phyloP scores from a whole-genome alignment of 805 yeast genomes.

The Candida boleticola region DNA sequence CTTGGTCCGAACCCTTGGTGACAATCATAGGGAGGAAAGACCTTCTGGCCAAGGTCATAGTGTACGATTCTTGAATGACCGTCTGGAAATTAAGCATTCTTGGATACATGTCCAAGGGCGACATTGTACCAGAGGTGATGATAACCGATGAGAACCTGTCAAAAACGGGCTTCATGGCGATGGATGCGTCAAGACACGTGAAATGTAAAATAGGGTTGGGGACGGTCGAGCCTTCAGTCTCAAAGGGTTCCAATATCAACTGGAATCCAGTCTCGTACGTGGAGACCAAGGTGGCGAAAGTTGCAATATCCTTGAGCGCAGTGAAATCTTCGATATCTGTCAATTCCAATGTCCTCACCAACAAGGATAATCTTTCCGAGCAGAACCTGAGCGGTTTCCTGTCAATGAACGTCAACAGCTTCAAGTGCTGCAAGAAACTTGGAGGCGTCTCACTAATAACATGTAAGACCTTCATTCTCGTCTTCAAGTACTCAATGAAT shows the following conservation, averaged over 20 bases:
- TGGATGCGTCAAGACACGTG: conserved; percentile 95
- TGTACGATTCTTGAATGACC: conserved; percentile 88
- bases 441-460: conserved; percentile 98
- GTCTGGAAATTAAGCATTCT: conserved; percentile 93
- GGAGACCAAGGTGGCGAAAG: conserved; percentile 93
- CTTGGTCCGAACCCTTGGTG: conserved; percentile 97
- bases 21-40: conserved; percentile 94
- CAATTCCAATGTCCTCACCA: conserved; percentile 87
- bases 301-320: conserved; percentile 92
- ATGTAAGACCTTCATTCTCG: conserved; percentile 96
- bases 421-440: conserved; percentile 87
- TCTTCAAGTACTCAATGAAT: conserved; percentile 89
- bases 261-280: conserved; percentile 94
- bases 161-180: conserved; percentile 95
- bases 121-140: conserved; percentile 96
- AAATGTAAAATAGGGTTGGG: conserved; percentile 95
- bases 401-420: conserved; percentile 90
- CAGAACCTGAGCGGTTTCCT: conserved; percentile 88
- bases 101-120: conserved; percentile 98
- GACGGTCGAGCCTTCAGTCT: conserved; percentile 87
- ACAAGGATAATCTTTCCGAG: conserved; percentile 82
- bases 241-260: conserved; percentile 91
- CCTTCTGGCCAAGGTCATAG: conserved; percentile 91
- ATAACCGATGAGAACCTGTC: conserved; percentile 90
- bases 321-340: conserved; percentile 86